phyloP scores from a whole-genome alignment of 2,329 filamentous ascomycete genomes.

The Diaporthe vexans region DNA sequence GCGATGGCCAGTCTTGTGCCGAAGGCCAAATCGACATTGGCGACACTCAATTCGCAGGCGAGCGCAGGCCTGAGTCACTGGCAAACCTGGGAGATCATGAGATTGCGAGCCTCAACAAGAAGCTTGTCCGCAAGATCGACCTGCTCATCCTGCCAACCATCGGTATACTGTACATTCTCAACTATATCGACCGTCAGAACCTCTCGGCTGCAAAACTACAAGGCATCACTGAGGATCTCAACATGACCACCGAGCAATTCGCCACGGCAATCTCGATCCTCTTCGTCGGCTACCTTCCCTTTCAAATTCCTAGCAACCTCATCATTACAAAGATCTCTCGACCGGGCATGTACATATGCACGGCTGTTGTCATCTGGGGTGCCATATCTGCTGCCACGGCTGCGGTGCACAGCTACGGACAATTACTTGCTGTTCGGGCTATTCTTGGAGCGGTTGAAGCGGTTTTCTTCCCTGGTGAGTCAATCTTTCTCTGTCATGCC shows the following conservation, averaged over 20 bases:
- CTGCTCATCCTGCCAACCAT: slow-evolving; percentile 45
- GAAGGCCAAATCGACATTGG: slow-evolving; percentile 38
- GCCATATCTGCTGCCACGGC: slow-evolving; percentile 52
- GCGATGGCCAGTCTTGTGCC: slow-evolving; percentile 37
- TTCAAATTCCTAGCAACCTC: slow-evolving; percentile 53
- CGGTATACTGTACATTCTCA: slow-evolving; percentile 56
- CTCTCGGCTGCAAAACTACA: slow-evolving; percentile 56
- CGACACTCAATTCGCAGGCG: slow-evolving; percentile 3
- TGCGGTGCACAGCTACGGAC: slow-evolving; percentile 50
- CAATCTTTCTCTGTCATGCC: background rate
- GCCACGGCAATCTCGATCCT: slow-evolving; percentile 59
- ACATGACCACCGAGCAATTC: slow-evolving; percentile 53
- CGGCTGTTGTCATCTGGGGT: slow-evolving; percentile 50
- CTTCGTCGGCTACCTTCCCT: slow-evolving; percentile 60
- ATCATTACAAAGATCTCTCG: slow-evolving; percentile 46
- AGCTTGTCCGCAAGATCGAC: slow-evolving; percentile 42
- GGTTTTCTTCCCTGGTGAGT: slow-evolving; percentile 51
- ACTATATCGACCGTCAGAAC: slow-evolving; percentile 56
- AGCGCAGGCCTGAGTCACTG: slow-evolving; percentile 38
- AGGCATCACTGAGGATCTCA: slow-evolving; percentile 56
- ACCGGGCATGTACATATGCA: slow-evolving; percentile 49
- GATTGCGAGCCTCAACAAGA: slow-evolving; percentile 39
- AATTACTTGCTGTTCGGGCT: slow-evolving; percentile 52
- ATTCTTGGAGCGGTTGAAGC: slow-evolving; percentile 55
- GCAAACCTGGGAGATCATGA: slow-evolving; percentile 30